Base-by-base conservation (phyloP, 306 rosid genomes). In the Lathyrus tuberosus region DNA sequence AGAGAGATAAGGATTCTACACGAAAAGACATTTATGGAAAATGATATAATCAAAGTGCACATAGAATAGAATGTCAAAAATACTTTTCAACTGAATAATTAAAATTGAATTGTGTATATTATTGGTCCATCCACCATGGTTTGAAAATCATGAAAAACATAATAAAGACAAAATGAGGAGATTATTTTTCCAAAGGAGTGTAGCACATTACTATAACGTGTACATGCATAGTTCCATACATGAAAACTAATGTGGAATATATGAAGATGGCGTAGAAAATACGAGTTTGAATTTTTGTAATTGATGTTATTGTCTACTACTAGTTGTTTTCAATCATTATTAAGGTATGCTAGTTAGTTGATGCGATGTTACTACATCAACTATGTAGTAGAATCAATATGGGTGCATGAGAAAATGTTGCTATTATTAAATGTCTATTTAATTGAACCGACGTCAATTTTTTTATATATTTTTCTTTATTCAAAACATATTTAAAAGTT, bases 1-100 rank as follows among this genome's bases (percentile, higher is more conserved):
- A 18, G 52, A 18, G 52, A 63, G 73, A 71, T 56, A 77, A 71
- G 57, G 73, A 62, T 70, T 70, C 76, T 15, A 42, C 37, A 13
- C 41, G 18, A 10, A 49, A 49, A n/a, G 20, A 15, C 28, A 54
- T 70, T 70, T n/a, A 5, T 31, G 13, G 63, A 62, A 51, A 63
- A 62, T n/a, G 12, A 68, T 67, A 35, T 24, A 24, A n/a, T 53
- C 44, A 41, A 5, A 9, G 58, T 44, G 67, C 65, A 57, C 22
- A 28, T 60, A 43, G 33, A 44, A 40, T 60, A 53, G 33, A 44
- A 76, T 63, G 47, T 62, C 28, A 57, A 18, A 11, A n/a, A 51
- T 41, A 41, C 58, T 61, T 40, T 62, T 49, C 53, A 67, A 59
- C 17, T 44, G 71, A 41, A 54, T 65, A 5, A 42, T 65, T 30